Base-by-base conservation (phyloP, 495 filamentous ascomycete species). In the Neurospora sp. region DNA sequence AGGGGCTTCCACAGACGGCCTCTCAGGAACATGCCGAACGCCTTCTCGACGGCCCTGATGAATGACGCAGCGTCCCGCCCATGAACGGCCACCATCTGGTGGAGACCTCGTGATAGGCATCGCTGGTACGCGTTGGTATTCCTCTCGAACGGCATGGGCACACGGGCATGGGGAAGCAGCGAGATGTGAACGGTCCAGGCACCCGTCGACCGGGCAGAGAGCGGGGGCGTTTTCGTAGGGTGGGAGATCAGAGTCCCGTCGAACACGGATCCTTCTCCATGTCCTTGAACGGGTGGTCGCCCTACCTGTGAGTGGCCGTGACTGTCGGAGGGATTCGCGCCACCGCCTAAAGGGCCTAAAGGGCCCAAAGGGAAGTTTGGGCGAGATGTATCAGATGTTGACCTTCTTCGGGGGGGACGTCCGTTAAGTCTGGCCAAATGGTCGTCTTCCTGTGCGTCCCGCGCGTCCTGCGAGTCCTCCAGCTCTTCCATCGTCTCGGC, bases 111-210 rank as follows among this genome's bases (percentile, higher is more conserved):
- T 39, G 87, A 88, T 18, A 88, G 79, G 72, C 87, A 89, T 35
- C 87, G 82, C 76, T 88, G 87, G 78, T 89, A 89, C 7, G 86
- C 86, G 69, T 82, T 85, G 42, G 87, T 89, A 73, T 87, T 86
- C 78, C 87, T 85, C 81, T 89, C 87, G 78, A 89, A 89, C 9
- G 87, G 87, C 76, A 89, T 87, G 41, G 86, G 84, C 73, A 86
- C 84, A 62, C 77, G 79, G 18, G 81, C 82, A 72, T 83, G 84
- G 12, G 87, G 87, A 2, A 88, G 82, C 37, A 88, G 83, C 27
- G 86, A 87, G 48, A 88, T 82, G 75, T 88, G 87, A 35, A 88
- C 86, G 7, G 87, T 88, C 87, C 87, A 88, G 11, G 84, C 78
- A 46, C 81, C 75, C 69, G 76, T 79, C 72, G 76, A 73, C 41